Conservation (phyloP, 1,139 yeast species). For the Taiozyma sp. region DNA sequence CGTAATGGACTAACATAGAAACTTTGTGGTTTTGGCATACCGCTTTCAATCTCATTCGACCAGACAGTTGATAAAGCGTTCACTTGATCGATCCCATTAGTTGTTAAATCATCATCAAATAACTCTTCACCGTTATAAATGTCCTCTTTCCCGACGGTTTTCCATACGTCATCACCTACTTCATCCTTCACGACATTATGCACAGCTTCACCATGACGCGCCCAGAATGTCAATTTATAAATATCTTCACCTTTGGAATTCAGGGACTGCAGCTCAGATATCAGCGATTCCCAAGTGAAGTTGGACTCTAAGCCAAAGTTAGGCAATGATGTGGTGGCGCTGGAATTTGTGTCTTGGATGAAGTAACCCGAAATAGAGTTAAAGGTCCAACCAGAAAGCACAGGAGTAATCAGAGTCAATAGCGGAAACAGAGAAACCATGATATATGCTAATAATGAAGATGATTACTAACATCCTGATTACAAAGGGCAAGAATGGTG, state of each 20-base stretch:
- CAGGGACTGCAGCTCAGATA: conserved; percentile 30
- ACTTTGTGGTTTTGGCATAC: conserved; percentile 42
- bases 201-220: conserved; percentile 69
- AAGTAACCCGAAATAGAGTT: not conserved
- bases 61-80: conserved; percentile 28
- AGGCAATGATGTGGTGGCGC: not conserved
- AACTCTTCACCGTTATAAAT: conserved; percentile 31
- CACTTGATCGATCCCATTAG: conserved; percentile 45
- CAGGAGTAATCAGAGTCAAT: not conserved
- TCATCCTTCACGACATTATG: conserved; percentile 37
- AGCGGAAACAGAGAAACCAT: not conserved
- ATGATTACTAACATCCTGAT: too few relatives aligned
- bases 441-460: not conserved
- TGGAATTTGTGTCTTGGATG: not conserved
- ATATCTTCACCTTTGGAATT: conserved; percentile 35
- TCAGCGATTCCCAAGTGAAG: conserved; percentile 39
- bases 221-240: conserved; percentile 52
- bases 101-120: conserved; percentile 38
- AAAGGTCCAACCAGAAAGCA: not conserved
- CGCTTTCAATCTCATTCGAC: conserved; percentile 31
- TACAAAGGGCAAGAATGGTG: not conserved
- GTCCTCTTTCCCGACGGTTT: conserved; percentile 29
- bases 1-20: conserved; percentile 56
- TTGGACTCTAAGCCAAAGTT: conserved; percentile 40
- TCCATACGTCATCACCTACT: conserved; percentile 43